Base-by-base conservation (phyloP, 2,329 filamentous ascomycete genomes). In the Monascus ruber region DNA sequence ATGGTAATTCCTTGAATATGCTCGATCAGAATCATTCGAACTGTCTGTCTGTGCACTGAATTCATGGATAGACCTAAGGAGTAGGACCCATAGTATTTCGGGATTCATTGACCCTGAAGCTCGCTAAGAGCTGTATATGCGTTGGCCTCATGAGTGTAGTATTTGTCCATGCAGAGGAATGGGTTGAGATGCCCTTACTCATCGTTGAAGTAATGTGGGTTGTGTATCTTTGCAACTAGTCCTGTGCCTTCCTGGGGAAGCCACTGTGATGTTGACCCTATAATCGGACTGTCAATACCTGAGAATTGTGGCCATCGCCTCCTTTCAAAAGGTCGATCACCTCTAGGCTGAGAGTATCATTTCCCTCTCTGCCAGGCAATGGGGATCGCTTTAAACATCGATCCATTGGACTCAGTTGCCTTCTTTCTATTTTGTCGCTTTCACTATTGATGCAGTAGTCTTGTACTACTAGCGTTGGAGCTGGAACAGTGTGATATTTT, bases 1-100 rank as follows among this genome's bases (percentile, higher is more conserved):
- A 54, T 49, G 6, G 47, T 42, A 4, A 36, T 33, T 6, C 48
- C 48, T 25, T 27, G 34, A 32, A 53, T 48, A 34, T 48, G 37
- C 24, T 55, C 46, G 4, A 51, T 38, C 26, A 55, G 36, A 40
- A 55, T 49, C 34, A 55, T 37, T 42, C 48, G 41, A 33, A 52
- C 44, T 6, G 31, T 34, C 25, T 47, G 44, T n/a, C n/a, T n/a
- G n/a, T n/a, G n/a, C n/a, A n/a, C n/a, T n/a, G n/a, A n/a, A n/a
- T n/a, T n/a, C 11, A 33, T 36, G 32, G 44, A 26, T 24, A 53
- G 36, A 37, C 38, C 35, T 9, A 54, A 33, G 10, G 52, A 46
- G 32, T 50, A 54, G n/a, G 48, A 54, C 1, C 50, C 49, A 37
- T 49, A 49, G 38, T 41, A 55, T 32, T 11, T 45, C 3, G 50